These are phyloP conservation scores for Leccinellum rugosiceps DNA, from an alignment of 768 basidiomycete species.

Conservation along the genomic window DNA sequence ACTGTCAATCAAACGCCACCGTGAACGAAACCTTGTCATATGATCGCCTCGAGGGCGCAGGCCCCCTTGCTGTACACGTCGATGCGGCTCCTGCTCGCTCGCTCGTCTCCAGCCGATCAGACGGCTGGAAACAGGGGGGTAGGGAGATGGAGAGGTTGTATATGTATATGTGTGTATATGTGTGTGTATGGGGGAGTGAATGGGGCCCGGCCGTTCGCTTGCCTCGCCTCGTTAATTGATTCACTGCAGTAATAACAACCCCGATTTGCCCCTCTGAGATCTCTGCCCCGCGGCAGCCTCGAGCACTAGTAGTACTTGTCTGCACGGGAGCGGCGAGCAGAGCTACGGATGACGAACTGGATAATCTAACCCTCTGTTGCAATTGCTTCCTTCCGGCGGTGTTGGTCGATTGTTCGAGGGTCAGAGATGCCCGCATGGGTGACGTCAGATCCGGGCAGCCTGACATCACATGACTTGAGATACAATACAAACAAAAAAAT, in stretches of 20 bases:
- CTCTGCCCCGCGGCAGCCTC: not conserved
- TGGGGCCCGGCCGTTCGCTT: not conserved
- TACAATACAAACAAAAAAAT: slow-evolving; percentile 14
- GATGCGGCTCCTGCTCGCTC: not conserved
- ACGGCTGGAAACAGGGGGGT: not conserved
- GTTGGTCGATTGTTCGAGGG: not conserved
- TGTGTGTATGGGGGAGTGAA: not conserved
- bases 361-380: slow-evolving; percentile 25
- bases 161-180: not conserved
- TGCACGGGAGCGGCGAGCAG: not conserved
- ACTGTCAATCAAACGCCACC: slow-evolving; percentile 23
- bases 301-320: not conserved
- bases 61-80: slow-evolving; percentile 9
- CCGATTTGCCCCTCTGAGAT: not conserved
- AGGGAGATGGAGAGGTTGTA: not conserved
- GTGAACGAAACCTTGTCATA: slow-evolving; percentile 22
- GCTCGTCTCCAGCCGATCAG: slow-evolving; percentile 8
- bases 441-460: slow-evolving; percentile 19
- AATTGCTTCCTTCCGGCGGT: not conserved
- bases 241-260: not conserved
- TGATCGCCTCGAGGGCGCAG: slow-evolving; percentile 18
- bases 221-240: too few species aligned
- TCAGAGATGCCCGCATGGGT: slow-evolving; percentile 4
- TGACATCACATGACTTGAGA: slow-evolving; percentile 18
- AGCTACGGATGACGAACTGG: not conserved